Conservation (phyloP, 2,329 filamentous ascomycete genomes). For the Cryphonectria radicalis region DNA sequence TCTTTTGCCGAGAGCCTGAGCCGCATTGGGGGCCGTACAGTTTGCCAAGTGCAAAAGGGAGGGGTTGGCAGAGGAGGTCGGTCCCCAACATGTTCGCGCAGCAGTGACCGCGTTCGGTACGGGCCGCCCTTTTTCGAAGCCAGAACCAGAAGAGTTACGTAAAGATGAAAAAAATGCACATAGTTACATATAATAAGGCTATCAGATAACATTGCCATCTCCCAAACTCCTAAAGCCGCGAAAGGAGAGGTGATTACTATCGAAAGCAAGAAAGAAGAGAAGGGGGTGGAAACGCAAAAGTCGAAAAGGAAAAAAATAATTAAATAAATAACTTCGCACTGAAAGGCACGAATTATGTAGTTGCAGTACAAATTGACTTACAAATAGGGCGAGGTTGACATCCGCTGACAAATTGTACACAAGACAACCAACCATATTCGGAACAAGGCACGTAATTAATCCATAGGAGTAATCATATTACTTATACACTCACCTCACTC, state of each 20-base stretch:
- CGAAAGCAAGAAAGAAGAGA: not conserved
- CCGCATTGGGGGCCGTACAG: not conserved
- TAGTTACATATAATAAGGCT: not conserved
- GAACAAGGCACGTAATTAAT: too few species aligned
- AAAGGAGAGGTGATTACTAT: not conserved
- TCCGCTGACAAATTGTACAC: not conserved
- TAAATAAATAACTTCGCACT: not conserved
- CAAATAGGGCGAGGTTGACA: not conserved
- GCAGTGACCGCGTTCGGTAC: slow-evolving; percentile 16
- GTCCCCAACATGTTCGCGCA: slow-evolving; percentile 7
- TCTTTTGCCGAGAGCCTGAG: not conserved
- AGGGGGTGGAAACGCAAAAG: not conserved
- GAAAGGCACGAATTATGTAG: not conserved
- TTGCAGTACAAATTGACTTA: not conserved
- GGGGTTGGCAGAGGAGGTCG: not conserved
- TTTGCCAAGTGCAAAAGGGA: not conserved
- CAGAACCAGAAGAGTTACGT: not conserved
- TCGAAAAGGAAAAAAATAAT: not conserved
- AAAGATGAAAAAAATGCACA: too few species aligned
- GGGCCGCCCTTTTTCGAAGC: slow-evolving; percentile 6
- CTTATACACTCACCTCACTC: too few species aligned
- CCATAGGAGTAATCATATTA: too few species aligned
- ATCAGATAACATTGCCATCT: not conserved
- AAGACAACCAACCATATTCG: not conserved
- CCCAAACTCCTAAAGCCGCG: not conserved